Percentiles rank a stretch among this genome's conserved stretches.
These are phyloP conservation scores for Suillus lakei DNA, from an alignment of 768 basidiomycete genomes.

Conservation along the genomic window DNA sequence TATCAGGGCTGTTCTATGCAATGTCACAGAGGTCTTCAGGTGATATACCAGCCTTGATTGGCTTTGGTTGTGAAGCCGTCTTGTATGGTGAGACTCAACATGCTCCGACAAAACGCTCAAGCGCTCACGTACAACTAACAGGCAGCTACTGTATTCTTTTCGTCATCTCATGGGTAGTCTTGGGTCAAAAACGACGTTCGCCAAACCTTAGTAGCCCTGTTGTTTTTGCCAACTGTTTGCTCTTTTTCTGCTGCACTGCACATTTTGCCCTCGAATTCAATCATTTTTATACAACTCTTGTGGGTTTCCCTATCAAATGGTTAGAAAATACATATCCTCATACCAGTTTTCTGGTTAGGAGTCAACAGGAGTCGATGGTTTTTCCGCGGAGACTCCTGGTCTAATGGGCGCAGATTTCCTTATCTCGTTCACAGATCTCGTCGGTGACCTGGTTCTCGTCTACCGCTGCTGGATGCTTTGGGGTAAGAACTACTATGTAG, in stretches of 20 bases:
- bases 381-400: conserved; percentile 33
- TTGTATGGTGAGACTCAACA: conserved; percentile 36
- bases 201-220: conserved; percentile 27
- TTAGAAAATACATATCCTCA: conserved; percentile 7
- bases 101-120: conserved; percentile 3
- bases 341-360: conserved; percentile 22
- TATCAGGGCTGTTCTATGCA: background rate
- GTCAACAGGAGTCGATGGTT: conserved; percentile 30
- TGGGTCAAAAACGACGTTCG: conserved; percentile 17
- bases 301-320: conserved; percentile 19
- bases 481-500: conserved; percentile 37
- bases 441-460: conserved; percentile 40
- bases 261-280: conserved; percentile 41
- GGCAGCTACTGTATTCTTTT: conserved; percentile 32
- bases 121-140: conserved; percentile 10
- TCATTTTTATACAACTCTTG: conserved; percentile 38
- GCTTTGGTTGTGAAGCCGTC: conserved; percentile 41
- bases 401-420: conserved; percentile 41
- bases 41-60: conserved; percentile 40
- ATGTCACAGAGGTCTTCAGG: conserved; percentile 29
- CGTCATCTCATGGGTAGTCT: conserved; percentile 30
- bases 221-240: conserved; percentile 31
- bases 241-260: conserved; percentile 38
- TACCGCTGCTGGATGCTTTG: conserved; percentile 51
- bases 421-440: conserved; percentile 40